Evolutionary conservation across 305 asterid species (phyloP).

Genomic region (Fraxinus latifolia): DNA sequence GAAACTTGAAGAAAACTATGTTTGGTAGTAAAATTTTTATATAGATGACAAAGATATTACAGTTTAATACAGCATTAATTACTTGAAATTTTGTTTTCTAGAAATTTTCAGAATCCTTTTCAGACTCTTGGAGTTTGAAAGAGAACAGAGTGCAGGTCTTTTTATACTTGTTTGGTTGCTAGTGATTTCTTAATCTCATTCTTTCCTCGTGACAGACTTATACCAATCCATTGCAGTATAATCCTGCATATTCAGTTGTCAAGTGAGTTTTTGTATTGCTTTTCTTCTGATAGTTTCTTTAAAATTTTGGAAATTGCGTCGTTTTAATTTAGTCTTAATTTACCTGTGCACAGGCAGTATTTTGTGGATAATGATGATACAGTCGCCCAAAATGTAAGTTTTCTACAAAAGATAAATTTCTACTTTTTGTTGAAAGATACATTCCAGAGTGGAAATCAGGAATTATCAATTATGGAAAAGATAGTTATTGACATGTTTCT

Average conservation of each 20-base stretch:
- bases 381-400: conserved; percentile 65
- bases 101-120: background rate
- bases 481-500: background rate
- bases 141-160: background rate
- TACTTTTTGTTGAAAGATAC: background rate
- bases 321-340: background rate
- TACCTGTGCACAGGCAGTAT: conserved; percentile 59
- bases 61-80: background rate
- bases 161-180: background rate
- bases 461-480: background rate
- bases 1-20: background rate
- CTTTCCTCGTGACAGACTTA: conserved; percentile 45
- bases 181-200: conserved; percentile 21
- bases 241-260: conserved; percentile 81
- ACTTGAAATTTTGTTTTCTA: background rate
- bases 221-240: conserved; percentile 78
- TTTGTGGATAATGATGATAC: conserved; percentile 80
- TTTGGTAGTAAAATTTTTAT: background rate
- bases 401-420: background rate
- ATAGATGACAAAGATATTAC: background rate
- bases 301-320: background rate
- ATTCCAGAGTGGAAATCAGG: background rate
- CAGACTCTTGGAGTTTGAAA: background rate
- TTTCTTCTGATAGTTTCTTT: background rate
- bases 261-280: conserved; percentile 40